Conservation (phyloP, 352 stramenopile species). For the Stramenopiles sp. region DNA sequence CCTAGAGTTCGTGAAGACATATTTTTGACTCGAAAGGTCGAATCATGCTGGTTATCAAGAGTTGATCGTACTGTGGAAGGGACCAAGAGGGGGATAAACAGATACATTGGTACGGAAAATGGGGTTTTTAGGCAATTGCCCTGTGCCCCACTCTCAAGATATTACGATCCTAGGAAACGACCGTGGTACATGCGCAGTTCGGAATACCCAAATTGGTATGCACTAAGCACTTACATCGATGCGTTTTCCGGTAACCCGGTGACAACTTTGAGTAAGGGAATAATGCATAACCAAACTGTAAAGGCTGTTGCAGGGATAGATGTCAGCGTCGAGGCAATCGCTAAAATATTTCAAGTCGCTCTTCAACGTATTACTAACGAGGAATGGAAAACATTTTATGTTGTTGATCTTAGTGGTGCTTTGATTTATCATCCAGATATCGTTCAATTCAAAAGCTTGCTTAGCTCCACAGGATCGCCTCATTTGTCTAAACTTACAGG, state of each 20-base stretch:
- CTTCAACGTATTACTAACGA: too few relatives aligned
- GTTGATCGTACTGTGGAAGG: background rate
- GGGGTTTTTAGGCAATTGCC: background rate
- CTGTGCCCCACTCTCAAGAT: background rate
- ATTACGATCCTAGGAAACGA: conserved; percentile 2
- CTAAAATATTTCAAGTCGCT: background rate
- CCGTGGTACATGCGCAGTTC: background rate
- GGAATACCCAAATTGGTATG: background rate
- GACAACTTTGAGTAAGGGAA: background rate
- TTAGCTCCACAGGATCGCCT: background rate
- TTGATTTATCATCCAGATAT: background rate
- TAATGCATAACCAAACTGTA: background rate
- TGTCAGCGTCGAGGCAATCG: background rate
- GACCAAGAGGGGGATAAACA: background rate
- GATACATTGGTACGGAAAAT: background rate
- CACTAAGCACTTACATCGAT: background rate
- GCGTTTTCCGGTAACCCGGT: background rate
- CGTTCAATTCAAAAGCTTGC: background rate
- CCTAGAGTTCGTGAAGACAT: background rate
- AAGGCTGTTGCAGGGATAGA: background rate
- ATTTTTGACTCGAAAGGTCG: background rate
- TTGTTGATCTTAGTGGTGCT: background rate
- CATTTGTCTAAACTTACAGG: background rate
- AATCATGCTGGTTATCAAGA: background rate
- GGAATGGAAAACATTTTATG: background rate